Evolutionary conservation across 768 basidiomycete species (phyloP).

Genomic region (Trametes gibbosa): DNA sequence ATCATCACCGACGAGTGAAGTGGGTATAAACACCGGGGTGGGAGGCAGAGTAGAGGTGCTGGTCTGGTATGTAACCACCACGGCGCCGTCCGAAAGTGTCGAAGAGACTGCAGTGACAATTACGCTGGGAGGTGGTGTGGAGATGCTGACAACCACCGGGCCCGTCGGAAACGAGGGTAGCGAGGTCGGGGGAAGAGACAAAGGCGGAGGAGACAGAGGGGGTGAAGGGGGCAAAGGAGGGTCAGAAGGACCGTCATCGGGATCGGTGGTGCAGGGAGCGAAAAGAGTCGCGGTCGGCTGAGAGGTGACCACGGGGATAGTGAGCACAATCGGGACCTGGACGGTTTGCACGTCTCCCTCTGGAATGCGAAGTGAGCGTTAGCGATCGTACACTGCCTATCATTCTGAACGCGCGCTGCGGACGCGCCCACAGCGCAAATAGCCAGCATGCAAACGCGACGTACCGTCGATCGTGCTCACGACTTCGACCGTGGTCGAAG

Average conservation of each 20-base stretch:
- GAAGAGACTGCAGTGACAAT: conserved; percentile 33
- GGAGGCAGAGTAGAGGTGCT: conserved; percentile 36
- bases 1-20: conserved; percentile 12
- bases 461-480: conserved; percentile 37
- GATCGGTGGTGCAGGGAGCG: conserved; percentile 31
- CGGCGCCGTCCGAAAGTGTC: conserved; percentile 42
- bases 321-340: conserved; percentile 41
- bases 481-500: conserved; percentile 23
- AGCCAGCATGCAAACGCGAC: conserved; percentile 14
- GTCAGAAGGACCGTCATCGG: conserved; percentile 2
- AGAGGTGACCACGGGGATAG: conserved; percentile 32
- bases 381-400: not conserved
- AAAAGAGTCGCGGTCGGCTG: conserved; percentile 40
- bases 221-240: not conserved
- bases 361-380: not conserved
- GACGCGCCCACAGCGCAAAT: not conserved
- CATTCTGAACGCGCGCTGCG: no score
- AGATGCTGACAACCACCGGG: conserved; percentile 6
- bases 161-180: not conserved
- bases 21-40: conserved; percentile 26
- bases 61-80: conserved; percentile 36
- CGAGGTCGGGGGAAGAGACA: not conserved
- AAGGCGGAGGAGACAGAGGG: not conserved
- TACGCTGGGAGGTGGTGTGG: conserved; percentile 32
- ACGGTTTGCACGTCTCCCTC: conserved; percentile 31